A percentile compares a stretch with the other conserved stretches of the same genome.
Conservation (phyloP, 306 rosid species). For the Cicer bijugum region DNA sequence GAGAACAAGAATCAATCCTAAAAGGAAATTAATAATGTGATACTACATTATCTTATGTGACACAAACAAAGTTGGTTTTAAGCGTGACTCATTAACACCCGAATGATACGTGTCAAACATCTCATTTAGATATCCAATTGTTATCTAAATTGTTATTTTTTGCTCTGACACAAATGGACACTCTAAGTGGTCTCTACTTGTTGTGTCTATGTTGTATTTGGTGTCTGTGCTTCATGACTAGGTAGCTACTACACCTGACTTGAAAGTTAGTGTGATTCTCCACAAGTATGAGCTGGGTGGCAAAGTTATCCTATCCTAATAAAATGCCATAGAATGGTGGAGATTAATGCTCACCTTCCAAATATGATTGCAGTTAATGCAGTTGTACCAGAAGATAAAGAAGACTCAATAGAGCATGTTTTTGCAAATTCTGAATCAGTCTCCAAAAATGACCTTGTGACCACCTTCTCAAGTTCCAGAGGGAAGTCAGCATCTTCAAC, state of each 20-base stretch:
- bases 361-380: constrained; percentile 92
- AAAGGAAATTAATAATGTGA: neutral
- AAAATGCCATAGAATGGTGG: constrained; percentile 2
- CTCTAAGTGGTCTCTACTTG: neutral
- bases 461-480: constrained; percentile 86
- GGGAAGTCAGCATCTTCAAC: constrained; percentile 92
- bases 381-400: constrained; percentile 90
- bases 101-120: neutral
- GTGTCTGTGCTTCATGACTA: neutral
- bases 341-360: constrained; percentile 64
- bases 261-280: neutral
- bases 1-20: too few species aligned
- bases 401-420: constrained; percentile 62
- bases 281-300: neutral
- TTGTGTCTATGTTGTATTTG: neutral
- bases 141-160: neutral
- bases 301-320: neutral
- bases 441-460: constrained; percentile 76
- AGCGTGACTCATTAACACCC: neutral
- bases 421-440: constrained; percentile 85
- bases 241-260: neutral
- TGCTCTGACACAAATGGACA: neutral
- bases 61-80: neutral
- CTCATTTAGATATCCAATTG: neutral
- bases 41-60: neutral